Percentiles rank a stretch among this genome's conserved stretches.
phyloP scores from a whole-genome alignment of 495 filamentous ascomycete species.

The Penicillium soppii region DNA sequence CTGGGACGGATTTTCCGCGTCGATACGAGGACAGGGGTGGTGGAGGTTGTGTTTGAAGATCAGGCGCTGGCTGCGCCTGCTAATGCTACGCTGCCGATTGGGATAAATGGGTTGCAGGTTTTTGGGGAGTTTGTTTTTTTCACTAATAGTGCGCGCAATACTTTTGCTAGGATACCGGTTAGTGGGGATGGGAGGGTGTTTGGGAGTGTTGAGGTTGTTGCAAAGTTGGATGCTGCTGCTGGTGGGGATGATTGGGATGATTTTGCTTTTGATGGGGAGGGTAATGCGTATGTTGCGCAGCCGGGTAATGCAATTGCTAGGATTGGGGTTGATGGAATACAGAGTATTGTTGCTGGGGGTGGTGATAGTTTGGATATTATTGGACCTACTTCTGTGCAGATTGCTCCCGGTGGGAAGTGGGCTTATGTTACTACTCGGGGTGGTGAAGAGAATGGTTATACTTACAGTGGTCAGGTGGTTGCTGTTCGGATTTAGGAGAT shows the following conservation, averaged over 20 bases:
- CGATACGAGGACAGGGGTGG: constrained; percentile 35
- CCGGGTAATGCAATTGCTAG: constrained; percentile 22
- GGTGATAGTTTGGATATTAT: constrained; percentile 11
- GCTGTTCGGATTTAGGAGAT: neutral
- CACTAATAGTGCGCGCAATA: constrained; percentile 37
- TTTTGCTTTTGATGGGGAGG: constrained; percentile 29
- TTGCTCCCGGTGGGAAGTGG: constrained; percentile 15
- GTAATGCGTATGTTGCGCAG: constrained; percentile 28
- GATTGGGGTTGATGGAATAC: constrained; percentile 18
- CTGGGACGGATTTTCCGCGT: constrained; percentile 41
- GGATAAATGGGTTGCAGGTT: constrained; percentile 43
- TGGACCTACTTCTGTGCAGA: constrained; percentile 28
- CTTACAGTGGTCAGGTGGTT: constrained; percentile 18
- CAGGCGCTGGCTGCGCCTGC: constrained; percentile 9
- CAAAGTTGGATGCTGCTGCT: constrained; percentile 2
- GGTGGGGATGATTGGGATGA: constrained; percentile 31
- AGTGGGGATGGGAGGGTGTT: constrained; percentile 24
- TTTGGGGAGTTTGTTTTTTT: constrained; percentile 34
- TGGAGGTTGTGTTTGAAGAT: constrained; percentile 28
- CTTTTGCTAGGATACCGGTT: constrained; percentile 31
- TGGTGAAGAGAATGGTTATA: constrained; percentile 1
- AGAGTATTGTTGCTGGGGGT: constrained; percentile 25
- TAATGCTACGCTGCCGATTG: constrained; percentile 25
- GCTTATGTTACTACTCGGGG: constrained; percentile 20
- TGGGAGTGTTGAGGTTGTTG: constrained; percentile 19